Conservation (phyloP, 2,329 filamentous ascomycete species). For the Trichophyton mentagrophytes region DNA sequence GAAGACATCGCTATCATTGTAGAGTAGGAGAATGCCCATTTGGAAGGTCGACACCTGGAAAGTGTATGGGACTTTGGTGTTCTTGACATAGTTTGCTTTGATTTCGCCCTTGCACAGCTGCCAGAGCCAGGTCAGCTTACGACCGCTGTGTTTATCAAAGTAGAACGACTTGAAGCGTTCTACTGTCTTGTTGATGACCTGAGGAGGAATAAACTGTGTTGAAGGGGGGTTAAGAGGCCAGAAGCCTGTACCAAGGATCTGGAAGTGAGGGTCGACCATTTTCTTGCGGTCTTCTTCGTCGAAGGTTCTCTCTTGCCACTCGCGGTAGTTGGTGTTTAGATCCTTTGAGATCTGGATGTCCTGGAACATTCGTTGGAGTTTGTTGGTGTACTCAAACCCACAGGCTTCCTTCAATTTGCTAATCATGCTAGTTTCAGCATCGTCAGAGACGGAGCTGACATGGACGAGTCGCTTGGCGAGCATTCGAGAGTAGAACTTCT, state of each 20-base stretch:
- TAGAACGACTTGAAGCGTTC: constrained; percentile 87
- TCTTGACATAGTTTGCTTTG: constrained; percentile 83
- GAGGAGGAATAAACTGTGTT: constrained; percentile 77
- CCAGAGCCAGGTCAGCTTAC: constrained; percentile 97
- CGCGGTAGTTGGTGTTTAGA: constrained; percentile 77
- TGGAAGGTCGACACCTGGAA: constrained; percentile 97
- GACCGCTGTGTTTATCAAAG: constrained; percentile 88
- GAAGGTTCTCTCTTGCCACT: constrained; percentile 54
- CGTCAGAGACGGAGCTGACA: constrained; percentile 87
- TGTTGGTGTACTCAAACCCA: constrained; percentile 98
- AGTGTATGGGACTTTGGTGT: constrained; percentile 79
- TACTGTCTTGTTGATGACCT: constrained; percentile 72
- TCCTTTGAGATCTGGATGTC: constrained; percentile 99
- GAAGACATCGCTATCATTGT: constrained; percentile 80
- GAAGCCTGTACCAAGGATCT: constrained; percentile 90
- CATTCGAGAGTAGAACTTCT: constrained; percentile 98
- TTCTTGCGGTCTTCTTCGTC: constrained; percentile 53
- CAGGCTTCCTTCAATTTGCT: constrained; percentile 97
- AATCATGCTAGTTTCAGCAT: constrained; percentile 98
- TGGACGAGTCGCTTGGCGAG: constrained; percentile 88
- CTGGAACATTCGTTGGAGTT: constrained; percentile 98
- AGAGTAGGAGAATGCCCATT: constrained; percentile 88
- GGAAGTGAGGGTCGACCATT: constrained; percentile 73
- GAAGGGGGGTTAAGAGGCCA: constrained; percentile 84
- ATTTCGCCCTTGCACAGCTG: constrained; percentile 96